Base-by-base conservation (phyloP, 805 yeast species). In the Suhomyces vadensis region DNA sequence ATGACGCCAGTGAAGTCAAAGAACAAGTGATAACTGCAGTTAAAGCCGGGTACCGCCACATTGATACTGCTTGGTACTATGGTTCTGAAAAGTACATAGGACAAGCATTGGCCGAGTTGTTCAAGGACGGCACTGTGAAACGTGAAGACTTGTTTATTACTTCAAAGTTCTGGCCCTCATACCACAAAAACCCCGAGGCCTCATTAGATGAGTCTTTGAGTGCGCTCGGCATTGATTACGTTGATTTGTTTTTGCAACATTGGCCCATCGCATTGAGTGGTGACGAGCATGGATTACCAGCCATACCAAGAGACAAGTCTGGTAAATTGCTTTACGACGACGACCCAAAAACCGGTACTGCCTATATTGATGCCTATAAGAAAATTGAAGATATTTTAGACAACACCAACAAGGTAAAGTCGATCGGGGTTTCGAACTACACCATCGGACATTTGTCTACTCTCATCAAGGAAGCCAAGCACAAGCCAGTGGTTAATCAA, bases 401-500 rank as follows among this genome's bases (percentile, higher is more conserved):
- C 22, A 56, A 55, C 11, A 54, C 66, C 22, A 54, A 55, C 1
- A 69, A 77, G 46, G 70, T 73, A 7, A 77, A 64, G 51, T 74
- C 81, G 21, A 70, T 81, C 44, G 87, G 86, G 41, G 83, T 81
- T 6, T 79, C 83, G 8, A 82, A 82, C 58, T 80, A 67, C 55
- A 64, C 73, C 4, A 58, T 45, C 21, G 46, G 37, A 7, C 48
- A 39, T 64, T 29, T 63, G 57, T 23, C 63, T 41, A 64, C 69
- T 29, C 56, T 77, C 16, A 51, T 78, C 11, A 23, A 42, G 21
- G 60, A 64, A 19, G 73, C 67, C 42, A 71, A 11, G 73, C 63
- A 39, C 23, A 73, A 69, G 35, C 87, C 87, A 4, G 78, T 73
- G 2, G 68, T 73, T 14, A 71, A 80, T 51, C 87, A 82, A 63